Base-by-base conservation (phyloP, 352 stramenopile species). In the Globisporangium iwayamae region DNA sequence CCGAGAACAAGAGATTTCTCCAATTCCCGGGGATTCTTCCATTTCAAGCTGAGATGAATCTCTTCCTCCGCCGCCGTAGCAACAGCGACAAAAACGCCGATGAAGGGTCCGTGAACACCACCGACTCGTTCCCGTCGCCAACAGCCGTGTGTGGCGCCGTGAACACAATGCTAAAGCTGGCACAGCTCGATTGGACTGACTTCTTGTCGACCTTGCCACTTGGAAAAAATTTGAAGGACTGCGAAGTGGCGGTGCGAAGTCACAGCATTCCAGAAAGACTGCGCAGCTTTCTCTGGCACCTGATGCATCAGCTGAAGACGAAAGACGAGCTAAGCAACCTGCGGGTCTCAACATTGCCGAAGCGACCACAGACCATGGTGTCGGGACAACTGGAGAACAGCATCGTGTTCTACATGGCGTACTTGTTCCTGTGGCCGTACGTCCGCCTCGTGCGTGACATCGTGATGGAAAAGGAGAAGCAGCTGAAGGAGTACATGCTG, bases 381-480 rank as follows among this genome's bases (percentile, higher is more conserved):
- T 38, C 74, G 0, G 85, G 85, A 0, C 68, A 67, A n/a, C 56
- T 90, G 0, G 81, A 91, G n/a, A 62, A 58, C 39, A 83, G 78
- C 55, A 92, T 94, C 55, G 74, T 93, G 3, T 75, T 92, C 30
- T 92, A 77, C 55, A 75, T 91, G 63, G 72, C 70, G 22, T 93
- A 93, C 34, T 43, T 93, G 11, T 95, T 94, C 55, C 54, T 98
- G 54, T 97, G 91, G 76, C 91, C 92, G 6, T 96, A 90, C 47
- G 84, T 78, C 18, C 81, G 85, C 5, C 71, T 98, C 43, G 77
- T 97, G 52, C 89, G 90, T 36, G 79, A 91, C 38, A 72, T 97
- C 20, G 89, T 98, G 39, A 64, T 81, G 38, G 92, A 98, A 48
- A 97, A 97, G 66, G 92, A 98, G 72, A 90, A 81, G 50, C 79